These are phyloP conservation scores for Vigna reflexopilosa DNA, from an alignment of 306 rosid species.

Conservation along the genomic window DNA sequence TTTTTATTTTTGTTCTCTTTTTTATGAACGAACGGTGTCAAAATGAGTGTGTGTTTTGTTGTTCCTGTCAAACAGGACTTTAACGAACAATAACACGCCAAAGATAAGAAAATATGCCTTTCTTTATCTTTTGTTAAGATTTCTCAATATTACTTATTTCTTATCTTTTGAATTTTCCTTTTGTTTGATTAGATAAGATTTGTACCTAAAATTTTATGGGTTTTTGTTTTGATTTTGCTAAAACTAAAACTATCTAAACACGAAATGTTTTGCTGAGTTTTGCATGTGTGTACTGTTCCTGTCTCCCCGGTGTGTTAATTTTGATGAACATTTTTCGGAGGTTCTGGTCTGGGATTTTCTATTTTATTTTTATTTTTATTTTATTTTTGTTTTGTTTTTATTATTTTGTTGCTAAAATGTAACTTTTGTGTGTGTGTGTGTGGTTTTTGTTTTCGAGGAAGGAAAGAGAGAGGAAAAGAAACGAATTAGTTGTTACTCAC, in stretches of 20 bases:
- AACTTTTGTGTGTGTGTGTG: slow-evolving; percentile 3
- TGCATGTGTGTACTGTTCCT: slow-evolving; percentile 23
- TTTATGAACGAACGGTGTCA: slow-evolving; percentile 56
- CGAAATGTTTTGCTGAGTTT: slow-evolving; percentile 22
- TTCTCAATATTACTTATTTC: neutral
- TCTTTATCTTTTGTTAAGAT: neutral
- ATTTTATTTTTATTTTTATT: neutral
- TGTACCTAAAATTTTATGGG: neutral
- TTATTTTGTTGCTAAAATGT: slow-evolving; percentile 1
- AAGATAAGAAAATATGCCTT: slow-evolving; percentile 24
- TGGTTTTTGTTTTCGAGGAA: neutral
- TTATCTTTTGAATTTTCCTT: neutral
- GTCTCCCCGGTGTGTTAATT: slow-evolving; percentile 34
- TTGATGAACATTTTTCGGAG: slow-evolving; percentile 51
- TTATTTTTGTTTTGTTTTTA: neutral
- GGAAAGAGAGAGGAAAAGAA: neutral
- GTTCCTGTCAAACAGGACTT: slow-evolving; percentile 54
- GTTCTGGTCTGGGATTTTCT: slow-evolving; percentile 43
- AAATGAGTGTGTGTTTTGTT: slow-evolving; percentile 28
- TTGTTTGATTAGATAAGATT: neutral
- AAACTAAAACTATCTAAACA: neutral
- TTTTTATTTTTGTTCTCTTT: neutral
- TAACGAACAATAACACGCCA: slow-evolving; percentile 37
- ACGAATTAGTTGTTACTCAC: slow-evolving; percentile 29
- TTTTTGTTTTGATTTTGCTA: neutral